Evolutionary conservation across 441 rosid genomes (phyloP), one percentile per base, ranked within the genome.

Genomic region (Eruca vesicaria): DNA sequence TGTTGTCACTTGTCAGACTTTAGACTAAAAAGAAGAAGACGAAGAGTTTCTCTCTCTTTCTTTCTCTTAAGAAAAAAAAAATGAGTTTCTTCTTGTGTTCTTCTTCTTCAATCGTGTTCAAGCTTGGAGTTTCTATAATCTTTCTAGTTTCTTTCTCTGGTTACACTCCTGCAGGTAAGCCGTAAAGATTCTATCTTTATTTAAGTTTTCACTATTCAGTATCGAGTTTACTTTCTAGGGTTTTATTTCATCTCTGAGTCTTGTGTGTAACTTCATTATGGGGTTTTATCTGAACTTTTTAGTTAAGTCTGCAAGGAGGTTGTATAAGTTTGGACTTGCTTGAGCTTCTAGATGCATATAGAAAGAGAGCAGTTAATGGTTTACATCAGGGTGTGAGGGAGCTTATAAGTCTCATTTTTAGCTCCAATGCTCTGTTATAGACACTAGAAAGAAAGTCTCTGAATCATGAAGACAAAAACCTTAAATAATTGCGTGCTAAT

Each of bases 141-240:
- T 73, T 82, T 38, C 58, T 87, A 63, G 67, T 89, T 63, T 86
- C 86, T 67, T 81, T 79, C 79, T 38, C 79, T 61, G 63, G 75
- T 82, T 85, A 84, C 53, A 59, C 78, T 31, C 41, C 81, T 50
- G 73, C 90, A 70, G 96, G 94, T 90, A 61, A 19, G 81, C 14
- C 43, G 18, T 12, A 63, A 56, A 67, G 62, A 69, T 66, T 76
- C 35, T 1, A 32, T 68, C 45, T 45, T 12, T 72, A 11, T 18
- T 16, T 14, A 64, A 33, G 23, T 21, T 67, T 74, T 58, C 5
- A 0, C 43, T 68, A 58, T 65, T 60, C 48, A 66, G 26, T 57
- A 3, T 63, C 21, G 18, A 29, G 9, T 2, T 10, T 20, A 48
- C 63, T 20, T 14, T 23, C 57, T 73, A 78, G 71, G 63, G 72